Conservation (phyloP, 2,329 filamentous ascomycete species). For the Sphaceloma murrayae region DNA sequence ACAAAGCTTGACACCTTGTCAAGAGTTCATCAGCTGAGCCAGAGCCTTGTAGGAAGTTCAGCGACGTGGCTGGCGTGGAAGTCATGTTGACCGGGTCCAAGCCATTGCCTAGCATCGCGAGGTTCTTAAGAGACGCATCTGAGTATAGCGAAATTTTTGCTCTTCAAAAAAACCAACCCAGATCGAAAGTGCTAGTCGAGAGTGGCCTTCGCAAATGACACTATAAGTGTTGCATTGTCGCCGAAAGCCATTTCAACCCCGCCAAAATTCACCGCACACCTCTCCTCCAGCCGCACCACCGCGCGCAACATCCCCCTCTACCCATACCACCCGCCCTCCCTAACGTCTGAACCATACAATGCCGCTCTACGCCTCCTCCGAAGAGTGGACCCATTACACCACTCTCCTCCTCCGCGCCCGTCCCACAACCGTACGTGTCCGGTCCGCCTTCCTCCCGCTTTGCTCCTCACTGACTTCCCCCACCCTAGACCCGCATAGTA, state of each 20-base stretch:
- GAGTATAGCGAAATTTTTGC: not conserved
- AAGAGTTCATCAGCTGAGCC: constrained; percentile 26
- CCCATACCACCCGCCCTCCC: not conserved
- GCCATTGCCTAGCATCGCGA: constrained; percentile 14
- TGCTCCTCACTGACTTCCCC: not conserved
- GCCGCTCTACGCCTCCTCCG: constrained; percentile 70
- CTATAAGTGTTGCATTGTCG: no score
- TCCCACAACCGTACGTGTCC: constrained; percentile 61
- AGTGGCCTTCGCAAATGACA: no score
- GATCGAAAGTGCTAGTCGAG: no score
- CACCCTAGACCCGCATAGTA: constrained; percentile 76
- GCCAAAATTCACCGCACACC: not conserved
- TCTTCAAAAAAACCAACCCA: no score
- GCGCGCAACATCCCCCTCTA: not conserved
- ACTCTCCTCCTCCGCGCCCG: constrained; percentile 75
- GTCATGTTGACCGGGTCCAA: not conserved
- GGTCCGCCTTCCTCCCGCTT: constrained; percentile 5
- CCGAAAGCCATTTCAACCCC: not conserved
- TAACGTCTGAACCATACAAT: constrained; percentile 40
- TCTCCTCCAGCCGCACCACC: not conserved
- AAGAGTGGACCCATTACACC: constrained; percentile 88
- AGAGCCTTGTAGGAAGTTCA: constrained; percentile 6
- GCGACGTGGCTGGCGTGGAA: not conserved
- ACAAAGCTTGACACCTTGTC: constrained; percentile 30
- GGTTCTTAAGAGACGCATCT: constrained; percentile 6